Evolutionary conservation across 164 flowering plant genomes (phyloP).

Genomic region (Magnolia kwangsiensis): DNA sequence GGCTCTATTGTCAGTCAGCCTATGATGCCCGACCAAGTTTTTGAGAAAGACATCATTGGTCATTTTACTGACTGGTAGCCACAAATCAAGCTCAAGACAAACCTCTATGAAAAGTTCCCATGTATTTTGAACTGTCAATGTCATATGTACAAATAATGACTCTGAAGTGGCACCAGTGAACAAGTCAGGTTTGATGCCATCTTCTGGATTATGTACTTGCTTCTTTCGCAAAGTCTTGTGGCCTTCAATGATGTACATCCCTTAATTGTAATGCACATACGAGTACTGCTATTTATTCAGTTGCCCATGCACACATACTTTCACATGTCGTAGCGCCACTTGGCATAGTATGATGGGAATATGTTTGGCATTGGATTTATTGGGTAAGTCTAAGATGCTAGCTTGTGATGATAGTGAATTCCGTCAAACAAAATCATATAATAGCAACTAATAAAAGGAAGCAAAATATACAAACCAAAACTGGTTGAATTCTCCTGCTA

Average conservation of each 20-base stretch:
- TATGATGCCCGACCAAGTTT: slow-evolving; percentile 31
- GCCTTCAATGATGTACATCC: background rate
- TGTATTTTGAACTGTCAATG: slow-evolving; percentile 8
- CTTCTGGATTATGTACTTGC: slow-evolving; percentile 1
- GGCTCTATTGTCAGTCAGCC: slow-evolving; percentile 21
- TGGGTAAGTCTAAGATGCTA: no score
- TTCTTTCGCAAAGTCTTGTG: background rate
- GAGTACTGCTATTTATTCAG: no score
- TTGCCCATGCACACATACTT: no score
- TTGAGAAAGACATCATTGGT: slow-evolving; percentile 17
- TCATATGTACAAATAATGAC: slow-evolving; percentile 15
- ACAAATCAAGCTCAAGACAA: slow-evolving; percentile 13
- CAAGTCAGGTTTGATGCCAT: slow-evolving; percentile 19
- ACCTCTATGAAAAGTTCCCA: slow-evolving; percentile 12
- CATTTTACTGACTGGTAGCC: slow-evolving; percentile 12
- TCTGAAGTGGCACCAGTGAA: slow-evolving; percentile 7
- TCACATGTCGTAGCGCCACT: no score
- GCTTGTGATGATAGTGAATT: no score
- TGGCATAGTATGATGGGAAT: no score
- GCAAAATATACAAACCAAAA: no score
- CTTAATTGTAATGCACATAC: no score
- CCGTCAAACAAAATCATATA: no score
- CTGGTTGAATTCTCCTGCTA: no score
- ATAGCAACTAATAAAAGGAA: no score
- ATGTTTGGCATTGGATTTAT: no score